Base-by-base conservation (phyloP, 75 land plant genomes). In the Chamaecyparis obtusa region DNA sequence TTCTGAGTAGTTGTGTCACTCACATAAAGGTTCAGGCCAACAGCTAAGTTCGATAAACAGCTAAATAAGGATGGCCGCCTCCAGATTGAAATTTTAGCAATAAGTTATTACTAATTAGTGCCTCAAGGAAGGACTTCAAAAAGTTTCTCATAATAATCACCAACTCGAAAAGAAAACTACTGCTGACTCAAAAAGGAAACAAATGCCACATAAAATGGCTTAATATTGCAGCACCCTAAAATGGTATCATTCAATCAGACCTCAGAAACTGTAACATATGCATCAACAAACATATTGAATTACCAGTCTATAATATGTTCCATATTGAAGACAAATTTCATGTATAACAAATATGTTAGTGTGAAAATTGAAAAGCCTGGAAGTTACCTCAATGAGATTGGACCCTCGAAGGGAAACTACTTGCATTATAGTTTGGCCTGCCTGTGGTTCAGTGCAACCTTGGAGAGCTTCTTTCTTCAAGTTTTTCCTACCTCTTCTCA, bases 401-500 rank as follows among this genome's bases (percentile, higher is more conserved):
- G 98, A 96, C 48, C 99, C 98, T 17, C 98, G 90, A 80, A 94
- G 91, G 3, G 96, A 94, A 41, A 96, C 84, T 24, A 97, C 99
- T 80, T 95, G 95, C 94, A 94, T 95, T 56, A 97, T 83, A 82
- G 84, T 86, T 51, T 96, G 94, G 1, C 94, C 96, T 15, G 86
- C 89, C 83, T 91, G 88, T 15, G 93, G 94, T 35, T 82, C 88
- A 44, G 89, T 75, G 19, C 55, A 86, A 3, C 88, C 88, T n/a
- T 91, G 90, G 43, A 83, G 85, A 1, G 75, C 89, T 44, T 85
- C 91, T 90, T 93, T 89, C 91, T 95, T 93, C 88, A 95, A 78
- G 84, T 94, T 93, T 93, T 96, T 97, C 85, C 99, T 92, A n/a
- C 99, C 98, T 55, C 92, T 92, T 86, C 87, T 86, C 95, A 94